These are phyloP conservation scores for Teratosphaeria zuluensis DNA, from an alignment of 2,329 filamentous ascomycete genomes.

Conservation along the genomic window DNA sequence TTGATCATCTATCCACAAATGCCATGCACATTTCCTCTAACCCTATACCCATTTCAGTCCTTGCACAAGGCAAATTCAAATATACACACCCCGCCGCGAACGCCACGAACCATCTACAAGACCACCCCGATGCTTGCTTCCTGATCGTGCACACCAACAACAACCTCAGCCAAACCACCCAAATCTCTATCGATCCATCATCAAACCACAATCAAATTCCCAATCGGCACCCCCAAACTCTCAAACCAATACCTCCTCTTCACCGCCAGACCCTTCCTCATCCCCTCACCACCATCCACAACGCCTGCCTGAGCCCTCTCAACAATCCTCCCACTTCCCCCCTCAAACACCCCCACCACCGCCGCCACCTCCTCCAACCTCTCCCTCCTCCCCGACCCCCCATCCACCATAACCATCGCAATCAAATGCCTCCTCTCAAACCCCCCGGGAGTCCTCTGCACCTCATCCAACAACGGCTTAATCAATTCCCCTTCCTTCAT, in stretches of 20 bases:
- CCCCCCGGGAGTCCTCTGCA: slow-evolving; percentile 62
- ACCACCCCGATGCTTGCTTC: too few species aligned
- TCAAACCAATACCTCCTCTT: slow-evolving; percentile 69
- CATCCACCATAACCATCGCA: slow-evolving; percentile 73
- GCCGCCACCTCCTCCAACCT: slow-evolving; percentile 50
- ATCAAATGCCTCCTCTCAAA: slow-evolving; percentile 62
- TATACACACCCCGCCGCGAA: too few species aligned
- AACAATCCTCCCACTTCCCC: slow-evolving; percentile 9
- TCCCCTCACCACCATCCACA: slow-evolving; percentile 28
- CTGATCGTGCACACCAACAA: too few species aligned
- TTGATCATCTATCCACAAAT: too few species aligned
- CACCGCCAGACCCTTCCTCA: slow-evolving; percentile 58
- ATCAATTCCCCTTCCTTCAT: slow-evolving; percentile 27
- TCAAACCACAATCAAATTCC: slow-evolving; percentile 53
- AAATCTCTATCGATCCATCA: not conserved
- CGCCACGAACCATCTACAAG: too few species aligned
- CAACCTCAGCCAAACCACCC: too few species aligned
- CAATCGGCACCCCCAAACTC: slow-evolving; percentile 69
- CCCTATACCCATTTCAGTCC: too few species aligned
- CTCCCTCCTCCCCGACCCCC: slow-evolving; percentile 53
- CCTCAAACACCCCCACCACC: slow-evolving; percentile 13
- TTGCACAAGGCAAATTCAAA: too few species aligned
- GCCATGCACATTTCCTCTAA: too few species aligned
- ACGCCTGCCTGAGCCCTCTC: not conserved
- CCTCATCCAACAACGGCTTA: slow-evolving; percentile 64